A percentile compares a stretch with the other conserved stretches of the same genome.
phyloP scores from a whole-genome alignment of 2,329 filamentous ascomycete genomes.

The Helminthosporium solani region DNA sequence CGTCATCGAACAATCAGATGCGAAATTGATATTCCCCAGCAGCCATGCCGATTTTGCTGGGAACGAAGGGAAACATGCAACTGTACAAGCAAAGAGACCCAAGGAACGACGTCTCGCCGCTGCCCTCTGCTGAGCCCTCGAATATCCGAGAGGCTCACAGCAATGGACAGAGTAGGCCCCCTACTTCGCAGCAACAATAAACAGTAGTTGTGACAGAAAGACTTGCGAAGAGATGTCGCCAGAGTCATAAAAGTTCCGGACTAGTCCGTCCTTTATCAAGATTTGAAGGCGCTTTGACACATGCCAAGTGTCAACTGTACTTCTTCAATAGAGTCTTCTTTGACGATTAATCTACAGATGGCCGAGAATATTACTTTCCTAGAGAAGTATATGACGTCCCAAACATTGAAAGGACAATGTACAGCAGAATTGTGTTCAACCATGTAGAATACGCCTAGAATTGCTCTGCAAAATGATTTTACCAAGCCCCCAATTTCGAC shows the following conservation, averaged over 20 bases:
- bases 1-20: slow-evolving; percentile 18
- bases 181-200: not conserved
- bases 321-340: slow-evolving; percentile 16
- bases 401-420: not conserved
- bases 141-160: too few relatives aligned
- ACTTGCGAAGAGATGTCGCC: slow-evolving; percentile 4
- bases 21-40: slow-evolving; percentile 14
- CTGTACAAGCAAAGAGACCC: slow-evolving; percentile 1
- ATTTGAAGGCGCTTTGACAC: slow-evolving; percentile 1
- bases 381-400: slow-evolving; percentile 17
- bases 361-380: slow-evolving; percentile 22
- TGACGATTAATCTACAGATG: slow-evolving; percentile 26
- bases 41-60: slow-evolving; percentile 19
- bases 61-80: slow-evolving; percentile 13
- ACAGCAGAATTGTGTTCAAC: slow-evolving; percentile 12
- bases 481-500: slow-evolving; percentile 22
- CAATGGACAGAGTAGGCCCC: too few relatives aligned
- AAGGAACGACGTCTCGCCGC: not conserved
- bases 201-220: not conserved
- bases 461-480: slow-evolving; percentile 22
- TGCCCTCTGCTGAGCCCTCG: not conserved
- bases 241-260: not conserved
- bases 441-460: slow-evolving; percentile 14
- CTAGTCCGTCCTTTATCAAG: not conserved
- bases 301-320: slow-evolving; percentile 8